A percentile compares a stretch with the other conserved stretches of the same genome.
Conservation (phyloP, 2,329 filamentous ascomycete species). For the Sordariomycetes sp. region DNA sequence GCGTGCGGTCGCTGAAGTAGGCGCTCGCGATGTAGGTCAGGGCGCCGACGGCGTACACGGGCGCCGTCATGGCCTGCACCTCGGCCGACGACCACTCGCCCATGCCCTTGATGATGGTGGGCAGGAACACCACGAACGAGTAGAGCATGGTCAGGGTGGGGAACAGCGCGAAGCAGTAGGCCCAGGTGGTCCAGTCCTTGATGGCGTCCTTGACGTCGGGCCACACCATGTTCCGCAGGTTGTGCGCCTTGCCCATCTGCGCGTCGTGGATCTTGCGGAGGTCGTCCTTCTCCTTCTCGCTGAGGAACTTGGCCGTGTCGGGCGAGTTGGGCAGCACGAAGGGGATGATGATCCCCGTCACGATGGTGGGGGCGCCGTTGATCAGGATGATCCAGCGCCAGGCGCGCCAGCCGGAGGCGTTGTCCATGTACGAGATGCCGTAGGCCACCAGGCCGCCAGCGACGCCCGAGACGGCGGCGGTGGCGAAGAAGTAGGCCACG, state of each 20-base stretch:
- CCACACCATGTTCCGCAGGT: constrained; percentile 22
- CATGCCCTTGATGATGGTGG: constrained; percentile 56
- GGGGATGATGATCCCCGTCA: constrained; percentile 42
- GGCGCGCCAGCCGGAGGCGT: constrained; percentile 41
- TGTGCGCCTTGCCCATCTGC: constrained; percentile 23
- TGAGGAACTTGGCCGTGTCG: constrained; percentile 42
- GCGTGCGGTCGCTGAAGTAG: constrained; percentile 44
- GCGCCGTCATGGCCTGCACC: constrained; percentile 58
- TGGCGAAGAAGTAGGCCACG: constrained; percentile 52
- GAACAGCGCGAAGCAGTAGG: constrained; percentile 49
- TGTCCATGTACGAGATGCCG: constrained; percentile 53
- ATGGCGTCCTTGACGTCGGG: constrained; percentile 43
- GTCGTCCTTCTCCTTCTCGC: constrained; percentile 34
- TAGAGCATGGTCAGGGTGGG: constrained; percentile 56
- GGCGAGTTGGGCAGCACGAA: constrained; percentile 50
- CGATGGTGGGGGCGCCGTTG: constrained; percentile 42
- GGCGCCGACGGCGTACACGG: constrained; percentile 54
- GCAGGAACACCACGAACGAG: constrained; percentile 56
- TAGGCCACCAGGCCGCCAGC: constrained; percentile 56
- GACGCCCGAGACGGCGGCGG: constrained; percentile 50
- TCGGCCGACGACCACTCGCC: constrained; percentile 43
- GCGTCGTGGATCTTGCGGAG: constrained; percentile 37
- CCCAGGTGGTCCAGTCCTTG: constrained; percentile 55
- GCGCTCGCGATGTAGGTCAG: constrained; percentile 48
- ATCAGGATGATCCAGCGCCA: constrained; percentile 59